Base-by-base conservation (phyloP, 495 filamentous ascomycete species). In the Penicillium ucsense region DNA sequence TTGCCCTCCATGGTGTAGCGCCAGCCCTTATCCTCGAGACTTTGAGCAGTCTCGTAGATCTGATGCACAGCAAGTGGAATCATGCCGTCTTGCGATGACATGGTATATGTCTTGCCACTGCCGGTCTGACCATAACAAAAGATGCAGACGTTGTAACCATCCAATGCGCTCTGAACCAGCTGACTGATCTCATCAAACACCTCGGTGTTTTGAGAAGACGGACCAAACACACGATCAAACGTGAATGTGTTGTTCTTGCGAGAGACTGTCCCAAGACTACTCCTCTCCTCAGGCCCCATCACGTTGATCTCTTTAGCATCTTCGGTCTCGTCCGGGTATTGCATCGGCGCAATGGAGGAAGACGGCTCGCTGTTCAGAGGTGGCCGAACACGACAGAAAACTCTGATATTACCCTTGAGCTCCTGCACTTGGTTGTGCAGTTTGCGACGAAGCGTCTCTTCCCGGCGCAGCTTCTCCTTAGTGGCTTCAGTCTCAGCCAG, bases 121-220 rank as follows among this genome's bases (percentile, higher is more conserved):
- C 92, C 92, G 4, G 92, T 98, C 62, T 99, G 92, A 34, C 92
- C 92, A 62, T 99, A 99, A 62, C 89, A 96, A 71, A 99, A 95
- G 52, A 99, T 97, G 66, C 91, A 96, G 33, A 99, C 92, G 60
- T 99, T 99, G 67, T 96, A 97, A 10, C 92, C 92, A 61, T 99
- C 92, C 39, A 99, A 73, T 1, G 94, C 94, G 52, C 84, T 89
- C 69, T 99, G 92, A 8, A 99, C 89, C 27, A 99, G 79, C 57
- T 99, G 94, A 48, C 87, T 92, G 67, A 97, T 97, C 59, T 96
- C 92, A 48, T 88, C 90, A 62, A 97, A 99, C 6, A 99, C 82
- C 47, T 95, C 84, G 28, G 76, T 74, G 59, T 99, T 99, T 55
- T 82, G 76, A 5, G 82, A 76, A 1, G 65, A 56, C 0, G 89